These are phyloP conservation scores for Elaeis oleifera DNA, from an alignment of 202 grass and related monocot species.

Conservation along the genomic window DNA sequence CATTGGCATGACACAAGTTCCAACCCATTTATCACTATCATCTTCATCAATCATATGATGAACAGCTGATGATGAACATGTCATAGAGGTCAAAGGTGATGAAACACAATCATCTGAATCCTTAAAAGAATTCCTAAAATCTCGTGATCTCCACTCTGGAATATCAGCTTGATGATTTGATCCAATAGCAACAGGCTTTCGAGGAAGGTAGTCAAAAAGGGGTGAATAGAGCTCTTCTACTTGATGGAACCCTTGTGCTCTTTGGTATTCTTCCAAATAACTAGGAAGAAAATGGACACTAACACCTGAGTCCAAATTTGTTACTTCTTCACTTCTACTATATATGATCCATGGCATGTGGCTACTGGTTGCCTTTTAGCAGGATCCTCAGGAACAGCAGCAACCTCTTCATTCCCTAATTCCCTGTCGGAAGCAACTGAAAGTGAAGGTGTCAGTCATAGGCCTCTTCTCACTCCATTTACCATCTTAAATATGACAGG, in stretches of 20 bases:
- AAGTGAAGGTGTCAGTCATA: constrained; percentile 8
- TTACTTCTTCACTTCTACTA: constrained; percentile 25
- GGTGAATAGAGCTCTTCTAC: constrained; percentile 26
- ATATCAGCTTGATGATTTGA: constrained; percentile 57
- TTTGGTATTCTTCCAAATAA: constrained; percentile 37
- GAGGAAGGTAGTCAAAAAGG: constrained; percentile 27
- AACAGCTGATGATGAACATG: constrained; percentile 12
- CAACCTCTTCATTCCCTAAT: constrained; percentile 21
- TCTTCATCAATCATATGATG: constrained; percentile 20
- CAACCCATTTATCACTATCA: constrained; percentile 43
- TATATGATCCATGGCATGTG: not conserved
- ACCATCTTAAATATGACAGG: too few species aligned
- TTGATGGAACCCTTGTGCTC: constrained; percentile 14
- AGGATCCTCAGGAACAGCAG: constrained; percentile 13
- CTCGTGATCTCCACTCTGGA: constrained; percentile 44
- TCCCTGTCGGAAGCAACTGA: constrained; percentile 30
- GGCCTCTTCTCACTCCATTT: too few species aligned
- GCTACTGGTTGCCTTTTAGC: constrained; percentile 1
- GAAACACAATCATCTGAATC: constrained; percentile 19
- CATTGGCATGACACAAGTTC: constrained; percentile 31
- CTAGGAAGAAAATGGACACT: constrained; percentile 34
- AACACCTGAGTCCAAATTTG: constrained; percentile 29
- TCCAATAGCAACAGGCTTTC: constrained; percentile 53
- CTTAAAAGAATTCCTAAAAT: constrained; percentile 5
- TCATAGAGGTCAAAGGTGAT: constrained; percentile 1